Evolutionary conservation across 306 rosid species (phyloP).

Genomic region (Cajanus cajan): DNA sequence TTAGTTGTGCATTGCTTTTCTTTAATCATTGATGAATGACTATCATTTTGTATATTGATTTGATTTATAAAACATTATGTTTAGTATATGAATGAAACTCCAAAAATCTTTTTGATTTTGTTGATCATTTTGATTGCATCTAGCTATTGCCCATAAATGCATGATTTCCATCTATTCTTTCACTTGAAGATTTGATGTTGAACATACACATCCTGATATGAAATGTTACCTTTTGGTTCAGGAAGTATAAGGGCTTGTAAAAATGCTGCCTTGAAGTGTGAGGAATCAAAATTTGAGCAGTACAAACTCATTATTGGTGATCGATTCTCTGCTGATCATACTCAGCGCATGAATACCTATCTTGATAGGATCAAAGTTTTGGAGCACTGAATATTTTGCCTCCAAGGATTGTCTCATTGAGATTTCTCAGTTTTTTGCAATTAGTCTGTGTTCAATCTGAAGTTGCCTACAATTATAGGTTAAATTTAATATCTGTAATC

Average conservation of each 20-base stretch:
- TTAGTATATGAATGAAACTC: background rate
- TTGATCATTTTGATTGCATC: conserved; percentile 21
- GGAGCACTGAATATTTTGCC: conserved; percentile 51
- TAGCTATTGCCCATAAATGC: background rate
- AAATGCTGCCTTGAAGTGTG: conserved; percentile 65
- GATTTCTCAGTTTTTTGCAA: conserved; percentile 10
- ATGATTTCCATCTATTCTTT: background rate
- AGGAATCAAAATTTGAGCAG: conserved; percentile 70
- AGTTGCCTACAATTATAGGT: background rate
- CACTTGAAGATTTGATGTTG: background rate
- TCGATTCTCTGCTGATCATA: conserved; percentile 45
- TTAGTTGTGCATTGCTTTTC: background rate
- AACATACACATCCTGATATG: background rate
- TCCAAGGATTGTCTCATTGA: background rate
- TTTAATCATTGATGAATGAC: conserved; percentile 1
- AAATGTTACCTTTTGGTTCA: conserved; percentile 25
- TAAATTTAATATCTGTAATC: background rate
- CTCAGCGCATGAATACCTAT: conserved; percentile 56
- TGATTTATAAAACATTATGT: background rate
- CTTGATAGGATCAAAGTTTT: conserved; percentile 64
- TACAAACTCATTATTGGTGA: conserved; percentile 59
- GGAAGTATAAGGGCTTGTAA: conserved; percentile 74
- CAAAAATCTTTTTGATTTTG: background rate
- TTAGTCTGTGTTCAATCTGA: conserved; percentile 22
- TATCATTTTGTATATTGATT: background rate